Conservation (phyloP, 768 basidiomycete genomes). For the Kwoniella sp. region DNA sequence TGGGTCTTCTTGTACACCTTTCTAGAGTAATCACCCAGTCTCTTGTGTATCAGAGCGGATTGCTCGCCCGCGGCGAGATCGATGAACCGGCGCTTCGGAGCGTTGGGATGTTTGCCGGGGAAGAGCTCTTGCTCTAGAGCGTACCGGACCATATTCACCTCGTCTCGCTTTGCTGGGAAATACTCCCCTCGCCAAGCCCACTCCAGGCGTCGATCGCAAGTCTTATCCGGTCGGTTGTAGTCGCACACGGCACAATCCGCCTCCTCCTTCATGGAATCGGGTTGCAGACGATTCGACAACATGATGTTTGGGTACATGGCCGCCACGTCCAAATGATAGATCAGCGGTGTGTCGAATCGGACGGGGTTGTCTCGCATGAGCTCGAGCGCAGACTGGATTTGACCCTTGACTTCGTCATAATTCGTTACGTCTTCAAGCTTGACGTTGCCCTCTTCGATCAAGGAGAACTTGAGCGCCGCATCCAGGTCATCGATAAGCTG, state of each 20-base stretch:
- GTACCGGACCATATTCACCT: slow-evolving; percentile 97
- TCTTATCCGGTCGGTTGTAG: slow-evolving; percentile 92
- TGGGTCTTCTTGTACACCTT: slow-evolving; percentile 99
- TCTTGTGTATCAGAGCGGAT: slow-evolving; percentile 87
- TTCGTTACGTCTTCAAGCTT: slow-evolving; percentile 81
- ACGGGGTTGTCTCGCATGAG: slow-evolving; percentile 85
- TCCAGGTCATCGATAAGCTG: slow-evolving; percentile 93
- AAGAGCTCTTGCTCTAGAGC: slow-evolving; percentile 92
- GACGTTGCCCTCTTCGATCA: slow-evolving; percentile 71
- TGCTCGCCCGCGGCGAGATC: slow-evolving; percentile 83
- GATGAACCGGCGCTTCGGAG: slow-evolving; percentile 69
- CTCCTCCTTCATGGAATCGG: slow-evolving; percentile 96
- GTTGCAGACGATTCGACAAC: slow-evolving; percentile 97
- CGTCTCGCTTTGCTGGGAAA: slow-evolving; percentile 94
- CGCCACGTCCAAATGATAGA: slow-evolving; percentile 97
- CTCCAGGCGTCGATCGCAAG: slow-evolving; percentile 83
- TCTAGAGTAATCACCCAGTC: slow-evolving; percentile 94
- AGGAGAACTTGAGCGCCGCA: slow-evolving; percentile 80
- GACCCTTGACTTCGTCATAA: slow-evolving; percentile 82
- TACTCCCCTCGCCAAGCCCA: slow-evolving; percentile 99
- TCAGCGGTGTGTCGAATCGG: slow-evolving; percentile 84
- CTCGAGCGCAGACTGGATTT: slow-evolving; percentile 74
- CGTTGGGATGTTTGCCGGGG: slow-evolving; percentile 70
- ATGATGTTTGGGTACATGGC: slow-evolving; percentile 99
- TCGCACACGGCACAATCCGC: slow-evolving; percentile 96